Evolutionary conservation across 192 early-diverging fungal species (phyloP).

Genomic region (Coemansia sp.): DNA sequence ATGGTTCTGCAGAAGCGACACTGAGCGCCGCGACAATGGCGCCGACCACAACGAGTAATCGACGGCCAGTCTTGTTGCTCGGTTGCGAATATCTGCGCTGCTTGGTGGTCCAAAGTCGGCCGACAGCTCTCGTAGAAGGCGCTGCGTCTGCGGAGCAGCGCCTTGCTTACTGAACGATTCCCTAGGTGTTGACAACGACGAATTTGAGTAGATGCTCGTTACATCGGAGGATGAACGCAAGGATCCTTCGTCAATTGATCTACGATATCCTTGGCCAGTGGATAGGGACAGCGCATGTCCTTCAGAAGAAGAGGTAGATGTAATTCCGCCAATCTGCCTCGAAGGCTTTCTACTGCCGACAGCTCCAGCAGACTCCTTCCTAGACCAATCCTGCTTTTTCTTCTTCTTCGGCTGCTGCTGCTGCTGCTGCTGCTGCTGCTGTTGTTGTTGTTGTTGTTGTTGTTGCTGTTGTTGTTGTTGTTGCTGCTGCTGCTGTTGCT

Average conservation of each 20-base stretch:
- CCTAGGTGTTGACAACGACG: constrained; percentile 41
- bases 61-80: constrained; percentile 21
- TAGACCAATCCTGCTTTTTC: constrained; percentile 41
- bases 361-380: constrained; percentile 15
- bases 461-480: constrained; percentile 24
- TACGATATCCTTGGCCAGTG: constrained; percentile 25
- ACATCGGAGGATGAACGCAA: constrained; percentile 30
- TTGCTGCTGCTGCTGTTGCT: constrained; percentile 31
- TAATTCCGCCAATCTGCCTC: constrained; percentile 29
- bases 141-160: constrained; percentile 18
- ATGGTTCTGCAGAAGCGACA: constrained; percentile 41
- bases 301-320: constrained; percentile 3
- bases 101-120: constrained; percentile 23
- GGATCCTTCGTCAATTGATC: constrained; percentile 42
- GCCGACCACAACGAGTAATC: constrained; percentile 37
- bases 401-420: constrained; percentile 22
- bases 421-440: constrained; percentile 31
- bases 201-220: constrained; percentile 20
- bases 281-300: constrained; percentile 12
- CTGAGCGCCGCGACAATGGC: constrained; percentile 39
- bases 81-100: constrained; percentile 27
- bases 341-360: constrained; percentile 12
- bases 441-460: constrained; percentile 35
- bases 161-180: constrained; percentile 29
- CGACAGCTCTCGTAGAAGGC: constrained; percentile 37